phyloP scores from a whole-genome alignment of 441 rosid species.

The Geranium incanum region DNA sequence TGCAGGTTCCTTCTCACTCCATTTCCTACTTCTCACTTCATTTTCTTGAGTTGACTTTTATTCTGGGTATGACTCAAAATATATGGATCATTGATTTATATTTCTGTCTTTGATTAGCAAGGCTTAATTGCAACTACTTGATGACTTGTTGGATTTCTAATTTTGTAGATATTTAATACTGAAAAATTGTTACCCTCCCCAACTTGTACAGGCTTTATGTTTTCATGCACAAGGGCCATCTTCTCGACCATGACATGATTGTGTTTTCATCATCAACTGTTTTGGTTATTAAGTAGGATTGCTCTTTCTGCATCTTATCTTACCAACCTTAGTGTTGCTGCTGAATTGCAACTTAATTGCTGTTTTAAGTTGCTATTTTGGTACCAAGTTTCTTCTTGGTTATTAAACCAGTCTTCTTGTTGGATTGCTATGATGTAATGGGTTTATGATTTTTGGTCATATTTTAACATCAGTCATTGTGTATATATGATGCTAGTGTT shows the following conservation, averaged over 20 bases:
- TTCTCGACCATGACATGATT: background rate
- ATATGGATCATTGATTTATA: background rate
- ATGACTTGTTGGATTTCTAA: background rate
- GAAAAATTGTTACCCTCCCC: background rate
- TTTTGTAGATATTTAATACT: background rate
- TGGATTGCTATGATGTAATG: conserved; percentile 1
- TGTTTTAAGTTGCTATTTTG: background rate
- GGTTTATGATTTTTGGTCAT: background rate
- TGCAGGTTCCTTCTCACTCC: conserved; percentile 43
- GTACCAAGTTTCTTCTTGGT: background rate
- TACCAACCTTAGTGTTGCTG: background rate
- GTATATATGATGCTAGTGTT: background rate
- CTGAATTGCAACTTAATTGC: background rate
- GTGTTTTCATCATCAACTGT: background rate
- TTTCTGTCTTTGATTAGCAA: background rate
- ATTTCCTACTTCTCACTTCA: background rate
- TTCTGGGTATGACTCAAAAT: conserved; percentile 4
- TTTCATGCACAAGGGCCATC: background rate
- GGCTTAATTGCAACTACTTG: background rate
- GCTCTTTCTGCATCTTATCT: background rate
- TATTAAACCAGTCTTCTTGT: background rate
- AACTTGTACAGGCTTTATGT: background rate
- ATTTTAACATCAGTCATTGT: background rate
- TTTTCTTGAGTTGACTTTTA: background rate
- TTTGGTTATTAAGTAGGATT: background rate